phyloP scores from a whole-genome alignment of 1,284 basidiomycete genomes.

The Heimioporus punctisporus region DNA sequence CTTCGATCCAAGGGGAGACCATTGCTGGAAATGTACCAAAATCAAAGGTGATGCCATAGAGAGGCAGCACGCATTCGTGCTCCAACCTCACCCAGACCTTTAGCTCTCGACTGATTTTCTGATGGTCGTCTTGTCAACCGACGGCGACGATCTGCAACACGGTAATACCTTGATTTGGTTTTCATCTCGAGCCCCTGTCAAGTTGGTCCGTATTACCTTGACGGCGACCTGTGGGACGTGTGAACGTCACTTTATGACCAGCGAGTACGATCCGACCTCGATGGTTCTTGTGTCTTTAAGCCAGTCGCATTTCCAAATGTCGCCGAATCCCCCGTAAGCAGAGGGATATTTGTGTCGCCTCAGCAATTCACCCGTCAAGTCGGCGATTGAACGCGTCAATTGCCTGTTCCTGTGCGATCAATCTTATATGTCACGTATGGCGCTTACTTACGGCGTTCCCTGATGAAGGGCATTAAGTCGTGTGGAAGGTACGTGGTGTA shows the following conservation, averaged over 20 bases:
- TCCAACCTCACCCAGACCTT: conserved; percentile 23
- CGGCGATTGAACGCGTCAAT: conserved; percentile 6
- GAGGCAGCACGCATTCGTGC: conserved; percentile 24
- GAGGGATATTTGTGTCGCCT: conserved; percentile 24
- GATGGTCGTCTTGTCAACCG: not conserved
- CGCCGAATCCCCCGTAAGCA: conserved; percentile 26
- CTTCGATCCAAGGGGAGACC: conserved; percentile 26
- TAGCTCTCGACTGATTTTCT: conserved; percentile 23
- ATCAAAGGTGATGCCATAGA: conserved; percentile 24
- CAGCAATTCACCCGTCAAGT: conserved; percentile 17
- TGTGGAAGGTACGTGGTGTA: no score
- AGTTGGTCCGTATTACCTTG: conserved; percentile 23
- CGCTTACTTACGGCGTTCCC: no score
- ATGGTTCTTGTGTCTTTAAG: conserved; percentile 13
- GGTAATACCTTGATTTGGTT: conserved; percentile 13
- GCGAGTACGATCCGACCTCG: conserved; percentile 8
- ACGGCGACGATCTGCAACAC: not conserved
- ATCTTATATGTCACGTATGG: no score
- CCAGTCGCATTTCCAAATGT: conserved; percentile 30
- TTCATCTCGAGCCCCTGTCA: conserved; percentile 5
- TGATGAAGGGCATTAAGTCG: no score
- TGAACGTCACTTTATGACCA: no score
- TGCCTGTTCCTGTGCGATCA: not conserved
- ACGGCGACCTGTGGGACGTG: conserved; percentile 19
- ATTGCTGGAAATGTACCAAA: conserved; percentile 25